A percentile compares a stretch with the other conserved stretches of the same genome.
phyloP scores from a whole-genome alignment of 306 rosid species.

The Malus sylvestris region DNA sequence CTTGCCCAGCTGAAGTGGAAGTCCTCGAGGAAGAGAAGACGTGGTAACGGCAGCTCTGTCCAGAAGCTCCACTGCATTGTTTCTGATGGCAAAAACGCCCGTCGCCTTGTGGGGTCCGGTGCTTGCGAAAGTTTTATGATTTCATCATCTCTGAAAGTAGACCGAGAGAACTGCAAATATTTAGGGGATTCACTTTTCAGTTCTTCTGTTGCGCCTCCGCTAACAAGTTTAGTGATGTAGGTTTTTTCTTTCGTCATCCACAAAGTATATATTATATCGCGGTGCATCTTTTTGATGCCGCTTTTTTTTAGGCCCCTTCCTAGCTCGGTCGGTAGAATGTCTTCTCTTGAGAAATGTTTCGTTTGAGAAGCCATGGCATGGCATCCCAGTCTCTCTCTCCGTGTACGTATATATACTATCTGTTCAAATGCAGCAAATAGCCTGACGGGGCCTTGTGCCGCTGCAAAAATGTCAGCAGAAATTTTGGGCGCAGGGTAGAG shows the following conservation, averaged over 20 bases:
- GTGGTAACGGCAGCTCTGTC: constrained; percentile 11
- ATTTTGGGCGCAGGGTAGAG: constrained; percentile 16
- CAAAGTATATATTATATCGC: constrained; percentile 2
- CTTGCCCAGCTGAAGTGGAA: constrained; percentile 61
- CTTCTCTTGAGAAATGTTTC: not conserved
- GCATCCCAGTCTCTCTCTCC: constrained; percentile 21
- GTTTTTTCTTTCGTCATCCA: not conserved
- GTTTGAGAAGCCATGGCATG: constrained; percentile 19
- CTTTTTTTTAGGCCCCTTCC: not conserved
- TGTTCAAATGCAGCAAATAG: not conserved
- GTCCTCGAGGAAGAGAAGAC: constrained; percentile 55
- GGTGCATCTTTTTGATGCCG: constrained; percentile 48
- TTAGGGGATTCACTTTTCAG: constrained; percentile 54
- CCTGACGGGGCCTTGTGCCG: constrained; percentile 40
- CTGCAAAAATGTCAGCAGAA: constrained; percentile 23
- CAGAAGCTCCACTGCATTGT: constrained; percentile 19
- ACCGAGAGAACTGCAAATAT: constrained; percentile 72
- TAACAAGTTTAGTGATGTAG: constrained; percentile 76
- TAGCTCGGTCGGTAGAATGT: not conserved
- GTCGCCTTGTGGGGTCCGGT: constrained; percentile 16
- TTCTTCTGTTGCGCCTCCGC: constrained; percentile 62
- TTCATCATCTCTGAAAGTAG: constrained; percentile 45
- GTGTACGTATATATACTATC: constrained; percentile 8
- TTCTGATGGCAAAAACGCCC: constrained; percentile 10
- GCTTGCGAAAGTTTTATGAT: constrained; percentile 42